Base-by-base conservation (phyloP, 2,329 filamentous ascomycete genomes). In the Fusarium miscanthi region DNA sequence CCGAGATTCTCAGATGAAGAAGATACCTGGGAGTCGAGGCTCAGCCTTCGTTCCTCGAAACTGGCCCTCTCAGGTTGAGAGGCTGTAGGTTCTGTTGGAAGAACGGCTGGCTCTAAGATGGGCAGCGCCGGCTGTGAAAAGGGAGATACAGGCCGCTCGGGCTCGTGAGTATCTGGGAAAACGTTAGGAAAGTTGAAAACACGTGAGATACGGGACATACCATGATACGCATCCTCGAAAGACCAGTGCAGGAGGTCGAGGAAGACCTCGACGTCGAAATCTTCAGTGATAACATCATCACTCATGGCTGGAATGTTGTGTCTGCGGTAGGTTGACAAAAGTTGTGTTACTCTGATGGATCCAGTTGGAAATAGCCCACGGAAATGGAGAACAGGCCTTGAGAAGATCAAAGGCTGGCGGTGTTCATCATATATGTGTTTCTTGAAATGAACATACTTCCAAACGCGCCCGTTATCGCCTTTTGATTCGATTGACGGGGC, bases 401-500 rank as follows among this genome's bases (percentile, higher is more conserved):
- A 48, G 10, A 31, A n/a, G 13, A n/a, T 31, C 2, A 48, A 31
- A 8, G 1, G 9, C 21, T n/a, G 21, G 3, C 5, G 1, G 7
- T 31, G 14, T 4, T 48, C 21, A 6, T 4, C n/a, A 48, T 17
- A n/a, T 48, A 48, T 48, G 7, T 31, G 21, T 17, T 48, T 31
- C 10, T 8, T 8, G 10, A 23, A 7, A 48, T 6, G 3, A 1
- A n/a, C 3, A 23, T 17, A 23, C 27, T 48, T n/a, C 3, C 2
- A 16, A n/a, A 31, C 21, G 21, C 7, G 9, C 14, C n/a, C 3
- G 11, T 13, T n/a, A 23, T 9, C 0, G 9, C 3, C 6, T 27
- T 4, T 5, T 9, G 2, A 19, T 27, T 46, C 1, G 0, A 13
- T 17, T 17, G 3, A n/a, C 17, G 8, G 3, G 27, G 3, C 5